These are phyloP conservation scores for Eucalyptus coolabah DNA, from an alignment of 345 rosid genomes.

Conservation along the genomic window DNA sequence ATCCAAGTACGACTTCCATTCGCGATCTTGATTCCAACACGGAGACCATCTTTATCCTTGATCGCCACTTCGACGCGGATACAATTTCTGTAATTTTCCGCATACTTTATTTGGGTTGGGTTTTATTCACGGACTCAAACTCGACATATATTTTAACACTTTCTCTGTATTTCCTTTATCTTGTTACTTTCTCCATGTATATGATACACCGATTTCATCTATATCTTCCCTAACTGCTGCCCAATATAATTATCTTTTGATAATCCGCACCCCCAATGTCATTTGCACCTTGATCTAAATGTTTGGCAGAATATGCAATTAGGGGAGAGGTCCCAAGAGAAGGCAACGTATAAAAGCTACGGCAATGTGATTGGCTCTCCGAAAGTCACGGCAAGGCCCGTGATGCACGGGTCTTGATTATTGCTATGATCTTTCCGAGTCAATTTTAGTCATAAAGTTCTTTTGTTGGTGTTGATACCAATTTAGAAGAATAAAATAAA, in stretches of 20 bases:
- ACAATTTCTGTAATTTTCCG: not conserved
- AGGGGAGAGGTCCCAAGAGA: not conserved
- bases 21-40: not conserved
- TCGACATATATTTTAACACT: not conserved
- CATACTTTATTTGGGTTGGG: fast-evolving
- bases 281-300: not conserved
- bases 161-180: not conserved
- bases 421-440: not conserved
- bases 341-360: not conserved
- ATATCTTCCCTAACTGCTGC: not conserved
- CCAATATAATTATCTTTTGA: not conserved
- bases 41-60: not conserved
- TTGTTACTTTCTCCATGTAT: not conserved
- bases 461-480: not conserved
- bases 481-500: not conserved
- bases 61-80: not conserved
- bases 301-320: not conserved
- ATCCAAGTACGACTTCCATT: not conserved
- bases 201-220: not conserved
- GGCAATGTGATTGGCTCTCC: not conserved
- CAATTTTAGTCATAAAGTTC: not conserved
- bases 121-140: not conserved
- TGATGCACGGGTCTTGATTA: not conserved
- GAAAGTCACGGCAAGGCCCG: not conserved
- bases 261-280: not conserved